phyloP scores from a whole-genome alignment of 352 stramenopile genomes.

The Globisporangium paddicum region DNA sequence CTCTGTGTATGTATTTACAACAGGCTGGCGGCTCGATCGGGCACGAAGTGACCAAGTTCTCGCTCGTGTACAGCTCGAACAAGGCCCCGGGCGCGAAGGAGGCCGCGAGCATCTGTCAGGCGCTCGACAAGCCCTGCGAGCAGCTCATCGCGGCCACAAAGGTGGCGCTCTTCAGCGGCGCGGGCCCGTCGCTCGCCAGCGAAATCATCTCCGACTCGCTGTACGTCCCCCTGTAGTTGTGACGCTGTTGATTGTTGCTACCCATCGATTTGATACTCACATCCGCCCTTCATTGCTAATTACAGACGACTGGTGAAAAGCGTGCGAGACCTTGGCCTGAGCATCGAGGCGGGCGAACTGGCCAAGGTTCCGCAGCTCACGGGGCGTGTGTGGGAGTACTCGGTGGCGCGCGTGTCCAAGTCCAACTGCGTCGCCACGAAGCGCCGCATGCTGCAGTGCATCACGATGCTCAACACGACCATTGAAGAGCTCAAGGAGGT shows the following conservation, averaged over 20 bases:
- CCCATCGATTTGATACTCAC: not conserved
- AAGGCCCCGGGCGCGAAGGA: conserved; percentile 68
- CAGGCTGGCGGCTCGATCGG: conserved; percentile 66
- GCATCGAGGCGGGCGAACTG: conserved; percentile 43
- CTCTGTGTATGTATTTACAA: not conserved
- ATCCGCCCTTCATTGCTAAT: too few relatives aligned
- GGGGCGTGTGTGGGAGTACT: conserved; percentile 80
- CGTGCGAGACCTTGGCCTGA: conserved; percentile 45
- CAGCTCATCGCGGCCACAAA: conserved; percentile 72
- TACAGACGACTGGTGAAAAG: conserved; percentile 71
- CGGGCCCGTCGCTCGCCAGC: conserved; percentile 65
- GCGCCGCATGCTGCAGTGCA: conserved; percentile 80
- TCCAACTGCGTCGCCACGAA: conserved; percentile 86
- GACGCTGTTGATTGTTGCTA: not conserved
- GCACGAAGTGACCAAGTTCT: conserved; percentile 86
- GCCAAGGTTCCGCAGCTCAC: conserved; percentile 66
- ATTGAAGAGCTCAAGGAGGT: conserved; percentile 79
- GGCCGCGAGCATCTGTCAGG: conserved; percentile 70
- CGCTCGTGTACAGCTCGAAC: conserved; percentile 60
- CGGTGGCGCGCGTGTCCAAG: conserved; percentile 62
- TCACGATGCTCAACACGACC: conserved; percentile 79
- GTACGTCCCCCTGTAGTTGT: conserved; percentile 25
- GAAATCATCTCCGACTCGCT: conserved; percentile 67
- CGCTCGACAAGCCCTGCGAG: conserved; percentile 72
- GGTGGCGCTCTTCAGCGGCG: conserved; percentile 74